Evolutionary conservation across 495 filamentous ascomycete genomes (phyloP), one percentile per base, ranked within the genome.

Genomic region (Cercophora sp.): DNA sequence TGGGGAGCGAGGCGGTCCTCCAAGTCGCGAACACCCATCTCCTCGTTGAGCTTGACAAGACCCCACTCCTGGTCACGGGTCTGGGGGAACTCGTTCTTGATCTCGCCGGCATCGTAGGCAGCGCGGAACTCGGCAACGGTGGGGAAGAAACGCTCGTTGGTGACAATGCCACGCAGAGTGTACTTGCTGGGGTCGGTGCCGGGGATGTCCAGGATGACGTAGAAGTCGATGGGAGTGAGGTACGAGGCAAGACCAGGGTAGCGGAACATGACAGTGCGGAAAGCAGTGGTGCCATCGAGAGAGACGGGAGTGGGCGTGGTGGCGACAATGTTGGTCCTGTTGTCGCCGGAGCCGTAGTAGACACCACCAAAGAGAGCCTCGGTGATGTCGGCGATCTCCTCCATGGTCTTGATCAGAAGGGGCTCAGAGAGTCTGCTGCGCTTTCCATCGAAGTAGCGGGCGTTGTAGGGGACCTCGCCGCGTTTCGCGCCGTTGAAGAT

Each of bases 1-100:
- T 64, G 63, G 16, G 71, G 71, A n/a, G 70, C 69, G 8, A 69
- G 55, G 10, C 64, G 65, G 3, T 71, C 66, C 41, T 75, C 70
- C 1, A 73, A 58, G 25, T 66, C 64, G 26, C 70, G 71, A 0
- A 62, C 51, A 2, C 67, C 70, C 52, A 70, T 58, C 46, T 67
- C 62, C 4, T 62, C 43, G 41, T 72, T 64, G 37, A 60, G 55
- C 25, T 70, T 56, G 0, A 71, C 51, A n/a, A 66, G 44, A 3
- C 66, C 66, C 64, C 66, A 71, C 22, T 55, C 44, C 9, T 64
- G 44, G 44, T 65, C 55, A 13, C 48, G 49, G 13, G 63, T 60
- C 53, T 68, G 65, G 10, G 61, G 55, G 36, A 57, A 63, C 31
- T 61, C 57, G 43, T 58, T 63, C 31, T 11, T 48, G 15, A 75